Base-by-base conservation (phyloP, 73 alveolate genomes). In the Symbiodinium natans region DNA sequence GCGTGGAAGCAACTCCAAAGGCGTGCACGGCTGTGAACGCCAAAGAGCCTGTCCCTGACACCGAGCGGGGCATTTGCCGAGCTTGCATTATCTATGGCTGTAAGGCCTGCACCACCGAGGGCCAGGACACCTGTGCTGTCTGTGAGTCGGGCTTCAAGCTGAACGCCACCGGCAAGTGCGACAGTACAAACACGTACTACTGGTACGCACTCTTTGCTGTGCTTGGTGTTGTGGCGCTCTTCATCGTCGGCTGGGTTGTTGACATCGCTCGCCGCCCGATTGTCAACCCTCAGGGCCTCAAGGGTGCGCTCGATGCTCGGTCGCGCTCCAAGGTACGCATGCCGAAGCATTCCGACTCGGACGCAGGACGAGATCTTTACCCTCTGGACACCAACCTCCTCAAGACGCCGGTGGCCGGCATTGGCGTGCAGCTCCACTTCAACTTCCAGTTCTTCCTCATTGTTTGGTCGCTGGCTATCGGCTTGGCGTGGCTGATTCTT, bases 321-420 rank as follows among this genome's bases (percentile, higher is more conserved):
- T 71, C 89, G 36, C 87, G 97, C 9, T 90, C 97, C 89, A 90
- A 90, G 97, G 80, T 63, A 36, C 80, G 80, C 29, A 63, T 63
- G 80, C 84, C 84, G 9, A 74, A 74, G 42, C 42, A n/a, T 27
- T 74, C 41, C 43, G 42, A 29, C 42, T n/a, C 40, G 29, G 84
- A 74, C 29, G 84, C 29, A 13, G 84, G 84, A 33, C 84, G 84
- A 29, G 84, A 74, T 3, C 84, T 74, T 33, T 74, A 74, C 84
- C 84, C 84, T 34, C 29, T 74, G 84, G 84, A 74, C 84, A 74
- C 84, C 84, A 74, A 74, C 84, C 84, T 74, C 31, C 84, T 90
- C 33, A 90, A 90, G 97, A 90, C 97, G 38, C 97, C 97, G 5
- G 97, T 90, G 89, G 97, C 97, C 77, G 95, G 95, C 86, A 56